Conservation (phyloP, 2,329 filamentous ascomycete genomes). For the Fusarium drepaniforme region DNA sequence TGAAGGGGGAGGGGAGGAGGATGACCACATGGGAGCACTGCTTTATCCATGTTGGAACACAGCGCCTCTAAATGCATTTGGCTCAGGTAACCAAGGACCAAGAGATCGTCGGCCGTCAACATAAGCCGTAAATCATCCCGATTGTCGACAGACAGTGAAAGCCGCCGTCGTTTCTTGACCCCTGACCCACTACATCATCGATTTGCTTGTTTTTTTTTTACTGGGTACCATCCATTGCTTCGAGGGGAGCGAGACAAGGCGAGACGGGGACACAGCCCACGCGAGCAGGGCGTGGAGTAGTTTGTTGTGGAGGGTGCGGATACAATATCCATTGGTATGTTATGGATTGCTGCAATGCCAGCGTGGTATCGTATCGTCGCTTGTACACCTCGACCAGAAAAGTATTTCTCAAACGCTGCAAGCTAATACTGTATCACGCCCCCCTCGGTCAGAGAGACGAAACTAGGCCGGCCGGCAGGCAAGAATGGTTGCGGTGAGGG, state of each 20-base stretch:
- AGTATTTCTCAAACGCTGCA: background rate
- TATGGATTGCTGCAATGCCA: background rate
- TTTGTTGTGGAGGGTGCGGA: slow-evolving; percentile 4
- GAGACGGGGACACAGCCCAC: slow-evolving; percentile 14
- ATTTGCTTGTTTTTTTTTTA: slow-evolving; percentile 8
- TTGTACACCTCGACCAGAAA: background rate
- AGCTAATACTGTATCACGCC: slow-evolving; percentile 14
- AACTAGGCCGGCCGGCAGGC: slow-evolving; percentile 1
- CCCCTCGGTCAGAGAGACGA: slow-evolving; percentile 16
- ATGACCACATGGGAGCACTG: background rate
- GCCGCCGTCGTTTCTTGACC: slow-evolving; percentile 37
- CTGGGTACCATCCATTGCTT: background rate
- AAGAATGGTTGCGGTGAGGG: slow-evolving; percentile 14
- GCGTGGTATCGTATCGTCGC: background rate
- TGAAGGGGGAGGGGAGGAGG: background rate
- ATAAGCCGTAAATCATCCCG: slow-evolving; percentile 26
- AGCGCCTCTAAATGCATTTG: slow-evolving; percentile 22
- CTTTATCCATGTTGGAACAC: background rate
- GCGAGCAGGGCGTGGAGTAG: slow-evolving; percentile 6
- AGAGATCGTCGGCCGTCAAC: slow-evolving; percentile 8
- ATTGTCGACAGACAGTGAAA: slow-evolving; percentile 26
- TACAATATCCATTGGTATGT: background rate
- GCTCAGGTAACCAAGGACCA: background rate
- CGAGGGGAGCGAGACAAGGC: background rate
- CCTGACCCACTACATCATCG: slow-evolving; percentile 45